Evolutionary conservation across 306 rosid genomes (phyloP).

Genomic region (Castanopsis chinensis): DNA sequence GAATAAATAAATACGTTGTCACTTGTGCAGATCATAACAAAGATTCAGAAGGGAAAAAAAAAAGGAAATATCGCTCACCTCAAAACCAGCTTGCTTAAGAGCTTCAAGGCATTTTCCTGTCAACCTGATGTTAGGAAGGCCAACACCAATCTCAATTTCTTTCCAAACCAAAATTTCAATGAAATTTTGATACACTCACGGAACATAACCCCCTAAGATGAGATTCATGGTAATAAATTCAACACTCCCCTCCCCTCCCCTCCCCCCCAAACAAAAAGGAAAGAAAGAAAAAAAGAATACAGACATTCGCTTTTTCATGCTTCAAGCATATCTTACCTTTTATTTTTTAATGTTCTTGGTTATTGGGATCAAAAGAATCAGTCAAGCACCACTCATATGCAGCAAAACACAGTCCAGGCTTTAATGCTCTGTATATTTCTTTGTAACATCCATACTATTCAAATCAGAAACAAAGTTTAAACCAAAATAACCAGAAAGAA

Average conservation of each 20-base stretch:
- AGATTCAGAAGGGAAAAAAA: neutral
- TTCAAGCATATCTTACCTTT: slow-evolving; percentile 48
- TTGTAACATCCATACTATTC: slow-evolving; percentile 83
- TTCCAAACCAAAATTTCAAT: slow-evolving; percentile 38
- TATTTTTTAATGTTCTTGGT: slow-evolving; percentile 72
- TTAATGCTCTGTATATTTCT: slow-evolving; percentile 83
- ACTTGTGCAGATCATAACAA: slow-evolving; percentile 12
- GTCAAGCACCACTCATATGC: slow-evolving; percentile 99
- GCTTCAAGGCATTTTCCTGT: slow-evolving; percentile 88
- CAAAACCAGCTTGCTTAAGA: slow-evolving; percentile 89
- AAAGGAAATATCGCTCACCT: slow-evolving; percentile 47
- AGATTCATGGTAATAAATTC: neutral
- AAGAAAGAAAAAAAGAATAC: no score
- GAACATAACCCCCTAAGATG: neutral
- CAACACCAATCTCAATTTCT: slow-evolving; percentile 93
- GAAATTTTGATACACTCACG: neutral
- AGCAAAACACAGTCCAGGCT: slow-evolving; percentile 88
- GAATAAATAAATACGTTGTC: neutral
- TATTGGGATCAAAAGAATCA: slow-evolving; percentile 71
- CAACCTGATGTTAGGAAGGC: slow-evolving; percentile 91
- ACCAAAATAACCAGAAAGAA: slow-evolving; percentile 13
- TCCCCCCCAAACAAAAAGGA: no score
- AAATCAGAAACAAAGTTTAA: slow-evolving; percentile 12
- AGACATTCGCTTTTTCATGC: neutral
- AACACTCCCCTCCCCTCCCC: no score